Evolutionary conservation across 129 eudicot genomes (phyloP).

Genomic region (Helichrysum umbraculigerum): DNA sequence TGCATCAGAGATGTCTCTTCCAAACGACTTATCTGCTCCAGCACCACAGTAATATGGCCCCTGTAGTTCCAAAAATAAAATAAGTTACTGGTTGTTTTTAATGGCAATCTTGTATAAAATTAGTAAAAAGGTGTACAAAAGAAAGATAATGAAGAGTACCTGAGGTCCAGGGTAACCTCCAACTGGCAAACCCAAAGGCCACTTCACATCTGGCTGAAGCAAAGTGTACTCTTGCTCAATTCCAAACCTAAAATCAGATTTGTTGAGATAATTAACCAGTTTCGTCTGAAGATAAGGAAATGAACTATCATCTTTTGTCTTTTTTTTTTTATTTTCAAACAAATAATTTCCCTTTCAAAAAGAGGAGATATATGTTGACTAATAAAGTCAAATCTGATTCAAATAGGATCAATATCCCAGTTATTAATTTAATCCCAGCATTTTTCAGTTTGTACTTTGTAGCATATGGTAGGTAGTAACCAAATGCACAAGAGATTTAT

Average conservation of each 20-base stretch:
- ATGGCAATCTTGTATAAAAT: neutral
- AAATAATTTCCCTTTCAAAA: neutral
- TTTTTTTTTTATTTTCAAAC: neutral
- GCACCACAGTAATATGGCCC: constrained; percentile 99
- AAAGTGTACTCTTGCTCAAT: constrained; percentile 99
- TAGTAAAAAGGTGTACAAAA: no score
- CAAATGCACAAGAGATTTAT: neutral
- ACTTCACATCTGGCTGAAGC: constrained; percentile 73
- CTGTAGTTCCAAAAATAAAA: constrained; percentile 31
- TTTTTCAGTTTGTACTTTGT: neutral
- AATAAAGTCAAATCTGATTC: neutral
- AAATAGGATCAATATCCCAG: neutral
- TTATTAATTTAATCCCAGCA: neutral
- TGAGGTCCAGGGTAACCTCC: constrained; percentile 99
- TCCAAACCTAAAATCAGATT: constrained; percentile 62
- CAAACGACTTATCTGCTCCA: constrained; percentile 97
- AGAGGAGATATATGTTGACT: neutral
- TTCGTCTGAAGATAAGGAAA: neutral
- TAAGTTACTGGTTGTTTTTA: neutral
- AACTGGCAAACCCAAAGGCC: constrained; percentile 99
- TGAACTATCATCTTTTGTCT: neutral
- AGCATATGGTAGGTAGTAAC: neutral
- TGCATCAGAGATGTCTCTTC: constrained; percentile 94
- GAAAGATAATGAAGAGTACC: constrained; percentile 42
- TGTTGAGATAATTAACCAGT: constrained; percentile 9